These are phyloP conservation scores for Blastocystis sp. DNA, from an alignment of 352 stramenopile genomes.

Conservation along the genomic window DNA sequence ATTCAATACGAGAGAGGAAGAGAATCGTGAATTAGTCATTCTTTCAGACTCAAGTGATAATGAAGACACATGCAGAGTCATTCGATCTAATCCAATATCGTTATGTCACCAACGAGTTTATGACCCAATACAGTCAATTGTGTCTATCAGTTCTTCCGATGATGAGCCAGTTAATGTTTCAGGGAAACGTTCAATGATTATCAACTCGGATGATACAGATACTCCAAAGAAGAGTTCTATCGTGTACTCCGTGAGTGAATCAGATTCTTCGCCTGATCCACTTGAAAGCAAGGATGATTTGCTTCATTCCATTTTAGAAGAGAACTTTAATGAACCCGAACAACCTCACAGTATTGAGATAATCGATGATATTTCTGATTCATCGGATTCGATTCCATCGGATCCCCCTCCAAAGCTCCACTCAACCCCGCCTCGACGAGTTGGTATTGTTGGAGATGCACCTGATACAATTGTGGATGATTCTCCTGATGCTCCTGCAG, in stretches of 20 bases:
- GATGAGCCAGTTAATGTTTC: neutral
- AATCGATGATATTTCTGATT: too few species aligned
- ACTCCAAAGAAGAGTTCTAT: neutral
- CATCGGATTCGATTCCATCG: too few species aligned
- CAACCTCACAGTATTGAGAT: neutral
- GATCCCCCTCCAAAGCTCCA: too few species aligned
- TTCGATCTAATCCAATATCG: neutral
- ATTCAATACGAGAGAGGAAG: neutral
- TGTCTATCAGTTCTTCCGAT: neutral
- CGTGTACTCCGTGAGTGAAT: neutral
- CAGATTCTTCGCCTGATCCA: neutral
- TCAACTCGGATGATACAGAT: neutral
- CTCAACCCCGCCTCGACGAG: neutral
- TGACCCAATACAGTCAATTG: neutral
- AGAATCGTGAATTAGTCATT: neutral
- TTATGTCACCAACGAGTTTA: neutral
- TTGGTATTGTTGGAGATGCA: neutral
- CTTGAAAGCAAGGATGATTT: too few species aligned
- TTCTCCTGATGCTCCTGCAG: neutral
- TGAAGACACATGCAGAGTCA: neutral
- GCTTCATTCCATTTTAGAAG: too few species aligned
- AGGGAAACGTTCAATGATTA: neutral
- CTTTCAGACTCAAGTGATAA: constrained; percentile 17
- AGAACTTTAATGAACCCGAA: neutral
- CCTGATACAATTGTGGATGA: neutral